Evolutionary conservation across 345 rosid genomes (phyloP), one percentile per base, ranked within the genome.

Genomic region (Eucalyptus pumila): DNA sequence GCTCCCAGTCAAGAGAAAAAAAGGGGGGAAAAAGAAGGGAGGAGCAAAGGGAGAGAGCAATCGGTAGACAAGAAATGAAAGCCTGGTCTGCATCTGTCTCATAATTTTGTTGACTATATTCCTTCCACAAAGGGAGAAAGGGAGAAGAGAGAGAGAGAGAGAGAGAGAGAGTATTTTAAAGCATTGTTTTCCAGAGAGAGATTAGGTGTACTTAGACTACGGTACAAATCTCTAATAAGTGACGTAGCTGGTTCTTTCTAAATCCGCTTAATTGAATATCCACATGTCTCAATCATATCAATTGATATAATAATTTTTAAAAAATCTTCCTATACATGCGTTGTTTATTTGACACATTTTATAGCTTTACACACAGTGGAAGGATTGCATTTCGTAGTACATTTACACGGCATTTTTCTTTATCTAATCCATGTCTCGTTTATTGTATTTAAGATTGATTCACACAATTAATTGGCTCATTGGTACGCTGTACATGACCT

Each of bases 61-160:
- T 87, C 89, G 45, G 32, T 34, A 89, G 94, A 94, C 94, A 94
- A 45, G 96, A 94, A 92, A 92, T 89, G 94, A 94, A 93, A 93
- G 91, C 47, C 56, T 21, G 80, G 94, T 95, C 94, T 83, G 80
- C 12, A 54, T 92, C 88, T 94, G 95, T 94, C 93, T 92, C 58
- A 94, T 91, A 93, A 92, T 88, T 87, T 88, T 90, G 93, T 93
- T 95, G 95, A 94, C 94, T 80, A 87, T n/a, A 44, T 72, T 62
- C 62, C 62, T n/a, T 40, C 83, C 83, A 11, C 30, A 76, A 6
- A 62, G 34, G 32, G 27, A 76, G 30, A 21, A 13, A 76, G 80
- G 8, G 40, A 16, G 81, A 69, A 45, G 6, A 72, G 83, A 37
- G 40, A 72, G 81, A 72, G 81, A 19, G 44, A 17, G 80, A 67